Percentiles rank a stretch among this genome's conserved stretches.
phyloP scores from a whole-genome alignment of 495 filamentous ascomycete genomes.

The Penicillium desertorum region DNA sequence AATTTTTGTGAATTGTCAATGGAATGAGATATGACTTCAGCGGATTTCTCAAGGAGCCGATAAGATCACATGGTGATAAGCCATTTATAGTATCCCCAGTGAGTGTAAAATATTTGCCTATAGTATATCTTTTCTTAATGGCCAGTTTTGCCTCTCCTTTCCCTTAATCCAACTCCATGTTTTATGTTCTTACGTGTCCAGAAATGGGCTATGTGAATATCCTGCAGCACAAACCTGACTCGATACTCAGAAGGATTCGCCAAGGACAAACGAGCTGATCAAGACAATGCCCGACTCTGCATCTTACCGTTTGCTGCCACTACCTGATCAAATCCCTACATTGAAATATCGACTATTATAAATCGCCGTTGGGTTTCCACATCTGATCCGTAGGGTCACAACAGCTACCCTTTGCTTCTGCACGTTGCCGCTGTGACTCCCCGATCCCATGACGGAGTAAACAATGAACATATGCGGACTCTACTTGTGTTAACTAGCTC shows the following conservation, averaged over 20 bases:
- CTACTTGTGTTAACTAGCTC: not conserved
- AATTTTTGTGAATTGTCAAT: not conserved
- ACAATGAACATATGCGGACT: slow-evolving; percentile 10
- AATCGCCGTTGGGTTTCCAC: not conserved
- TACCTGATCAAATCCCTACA: not conserved
- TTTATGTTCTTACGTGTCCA: not conserved
- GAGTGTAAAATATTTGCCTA: not conserved
- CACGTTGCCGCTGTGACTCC: slow-evolving; percentile 17
- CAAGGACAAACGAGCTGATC: not conserved
- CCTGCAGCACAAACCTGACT: not conserved
- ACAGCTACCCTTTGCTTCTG: slow-evolving; percentile 10
- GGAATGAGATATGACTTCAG: slow-evolving; percentile 10
- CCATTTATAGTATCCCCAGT: not conserved
- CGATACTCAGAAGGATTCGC: slow-evolving; percentile 1
- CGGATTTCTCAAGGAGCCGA: slow-evolving; percentile 15
- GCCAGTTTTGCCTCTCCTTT: not conserved
- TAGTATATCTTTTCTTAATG: not conserved
- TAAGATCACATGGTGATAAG: slow-evolving; percentile 23
- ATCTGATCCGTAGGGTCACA: slow-evolving; percentile 5
- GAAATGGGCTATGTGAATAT: not conserved
- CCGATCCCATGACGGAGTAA: not conserved
- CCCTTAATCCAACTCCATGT: not conserved
- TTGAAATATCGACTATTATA: not conserved
- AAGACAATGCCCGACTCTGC: not conserved
- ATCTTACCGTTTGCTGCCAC: slow-evolving; percentile 8